Conservation (phyloP, 192 early-diverging fungal genomes). For the Haplosporangium gracile region DNA sequence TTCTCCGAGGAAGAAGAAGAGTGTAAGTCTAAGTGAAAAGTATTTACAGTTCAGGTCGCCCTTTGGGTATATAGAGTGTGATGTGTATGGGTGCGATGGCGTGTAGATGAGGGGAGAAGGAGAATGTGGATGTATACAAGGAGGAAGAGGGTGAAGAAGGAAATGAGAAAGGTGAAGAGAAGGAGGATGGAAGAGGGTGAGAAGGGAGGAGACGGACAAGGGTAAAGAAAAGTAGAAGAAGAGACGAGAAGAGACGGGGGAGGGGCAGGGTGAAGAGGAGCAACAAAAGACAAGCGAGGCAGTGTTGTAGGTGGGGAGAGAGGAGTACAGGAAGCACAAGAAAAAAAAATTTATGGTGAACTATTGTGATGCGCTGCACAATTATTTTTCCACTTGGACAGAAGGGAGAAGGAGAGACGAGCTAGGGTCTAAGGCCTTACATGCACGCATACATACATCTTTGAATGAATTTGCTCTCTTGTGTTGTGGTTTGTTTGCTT, state of each 20-base stretch:
- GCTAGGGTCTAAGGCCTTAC: too few relatives aligned
- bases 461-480: too few relatives aligned
- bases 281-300: background rate
- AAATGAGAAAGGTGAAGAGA: background rate
- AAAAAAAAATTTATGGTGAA: background rate
- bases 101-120: background rate
- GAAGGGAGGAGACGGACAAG: background rate
- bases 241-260: background rate
- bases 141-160: background rate
- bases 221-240: background rate
- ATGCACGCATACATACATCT: background rate
- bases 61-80: background rate
- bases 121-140: background rate
- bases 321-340: too few relatives aligned
- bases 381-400: too few relatives aligned
- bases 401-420: too few relatives aligned
- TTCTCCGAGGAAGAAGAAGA: background rate
- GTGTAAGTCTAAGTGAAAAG: background rate
- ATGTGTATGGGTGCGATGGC: background rate
- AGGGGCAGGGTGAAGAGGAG: background rate
- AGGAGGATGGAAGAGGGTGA: background rate
- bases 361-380: too few relatives aligned
- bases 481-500: too few relatives aligned
- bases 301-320: too few relatives aligned
- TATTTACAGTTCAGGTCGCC: slow-evolving; percentile 5